phyloP scores from a whole-genome alignment of 176 grass and related monocot species.

The Guadua angustifolia region DNA sequence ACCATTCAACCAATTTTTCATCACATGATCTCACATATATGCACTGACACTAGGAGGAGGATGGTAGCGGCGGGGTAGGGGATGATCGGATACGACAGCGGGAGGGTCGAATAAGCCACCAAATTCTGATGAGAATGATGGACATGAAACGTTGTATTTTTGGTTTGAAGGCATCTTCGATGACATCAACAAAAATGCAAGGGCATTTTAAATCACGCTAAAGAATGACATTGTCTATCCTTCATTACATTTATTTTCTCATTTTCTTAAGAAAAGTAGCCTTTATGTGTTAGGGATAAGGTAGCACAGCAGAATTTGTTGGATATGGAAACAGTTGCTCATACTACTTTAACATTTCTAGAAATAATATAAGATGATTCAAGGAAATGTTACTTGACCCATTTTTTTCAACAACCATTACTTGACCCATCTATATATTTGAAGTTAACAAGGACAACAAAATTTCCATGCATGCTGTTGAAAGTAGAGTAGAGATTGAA shows the following conservation, averaged over 20 bases:
- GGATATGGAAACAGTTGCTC: no score
- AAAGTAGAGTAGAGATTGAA: no score
- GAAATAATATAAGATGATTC: neutral
- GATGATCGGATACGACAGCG: no score
- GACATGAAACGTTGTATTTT: neutral
- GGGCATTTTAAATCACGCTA: neutral
- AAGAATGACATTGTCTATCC: neutral
- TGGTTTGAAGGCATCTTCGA: neutral
- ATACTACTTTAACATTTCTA: constrained; percentile 7
- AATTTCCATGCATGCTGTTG: neutral
- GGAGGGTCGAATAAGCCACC: no score
- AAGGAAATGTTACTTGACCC: neutral
- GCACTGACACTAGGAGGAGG: no score
- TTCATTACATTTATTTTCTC: neutral
- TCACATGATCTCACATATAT: no score
- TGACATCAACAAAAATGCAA: neutral
- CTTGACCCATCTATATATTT: neutral
- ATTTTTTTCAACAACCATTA: neutral
- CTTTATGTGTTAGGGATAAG: neutral
- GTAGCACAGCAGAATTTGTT: neutral
- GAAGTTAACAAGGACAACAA: constrained; percentile 8
- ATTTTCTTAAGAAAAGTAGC: neutral
- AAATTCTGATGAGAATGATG: neutral
- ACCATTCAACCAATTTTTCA: no score
- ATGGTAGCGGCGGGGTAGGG: no score